These are phyloP conservation scores for Zoysia pacifica DNA, from an alignment of 176 grass and related monocot species.

Conservation along the genomic window DNA sequence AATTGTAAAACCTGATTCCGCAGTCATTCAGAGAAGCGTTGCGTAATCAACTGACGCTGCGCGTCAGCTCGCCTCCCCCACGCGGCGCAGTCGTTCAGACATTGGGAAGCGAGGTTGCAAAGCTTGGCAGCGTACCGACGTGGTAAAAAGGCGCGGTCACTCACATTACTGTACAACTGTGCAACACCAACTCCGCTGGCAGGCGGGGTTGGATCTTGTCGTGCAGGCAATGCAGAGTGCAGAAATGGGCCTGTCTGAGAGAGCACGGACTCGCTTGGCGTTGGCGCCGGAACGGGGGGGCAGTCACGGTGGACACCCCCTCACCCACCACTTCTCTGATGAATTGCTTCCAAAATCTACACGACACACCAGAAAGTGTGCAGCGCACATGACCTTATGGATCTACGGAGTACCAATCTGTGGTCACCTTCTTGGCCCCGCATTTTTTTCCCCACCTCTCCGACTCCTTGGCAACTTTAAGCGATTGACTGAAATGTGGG, in stretches of 20 bases:
- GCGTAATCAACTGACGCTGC: slow-evolving; percentile 18
- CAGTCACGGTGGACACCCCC: background rate
- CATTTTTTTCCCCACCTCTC: no score
- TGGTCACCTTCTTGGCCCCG: background rate
- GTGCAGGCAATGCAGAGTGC: background rate
- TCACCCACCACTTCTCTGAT: background rate
- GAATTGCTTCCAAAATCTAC: background rate
- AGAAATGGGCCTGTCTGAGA: background rate
- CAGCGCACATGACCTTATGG: background rate
- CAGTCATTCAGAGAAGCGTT: background rate
- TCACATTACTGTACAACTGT: no score
- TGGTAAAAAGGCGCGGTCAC: background rate
- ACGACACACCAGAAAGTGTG: slow-evolving; percentile 4
- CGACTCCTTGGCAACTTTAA: background rate
- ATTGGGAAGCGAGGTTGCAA: background rate
- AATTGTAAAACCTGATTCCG: background rate
- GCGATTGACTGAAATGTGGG: no score
- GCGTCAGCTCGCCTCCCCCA: background rate
- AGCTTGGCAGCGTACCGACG: slow-evolving; percentile 24
- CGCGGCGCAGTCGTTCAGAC: background rate
- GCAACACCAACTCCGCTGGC: no score
- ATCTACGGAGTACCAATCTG: background rate
- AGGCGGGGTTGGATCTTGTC: background rate
- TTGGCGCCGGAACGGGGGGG: background rate
- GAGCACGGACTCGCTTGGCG: background rate